These are phyloP conservation scores for Boletus rex-veris DNA, from an alignment of 768 basidiomycete genomes.

Conservation along the genomic window DNA sequence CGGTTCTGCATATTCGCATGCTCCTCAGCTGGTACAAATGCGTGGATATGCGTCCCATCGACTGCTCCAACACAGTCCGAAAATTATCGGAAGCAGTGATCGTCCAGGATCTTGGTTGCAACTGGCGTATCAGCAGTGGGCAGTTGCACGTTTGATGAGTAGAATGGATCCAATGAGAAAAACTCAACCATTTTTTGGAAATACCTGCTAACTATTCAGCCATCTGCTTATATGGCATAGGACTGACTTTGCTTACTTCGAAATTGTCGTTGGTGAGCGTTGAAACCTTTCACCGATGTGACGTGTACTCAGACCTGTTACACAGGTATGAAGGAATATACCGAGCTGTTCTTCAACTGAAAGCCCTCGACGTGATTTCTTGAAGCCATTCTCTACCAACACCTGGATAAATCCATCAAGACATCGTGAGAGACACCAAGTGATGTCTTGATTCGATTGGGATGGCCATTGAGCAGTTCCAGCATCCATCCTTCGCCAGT, in stretches of 20 bases:
- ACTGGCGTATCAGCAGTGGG: neutral
- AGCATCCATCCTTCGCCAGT: slow-evolving; percentile 1
- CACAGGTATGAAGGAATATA: slow-evolving; percentile 12
- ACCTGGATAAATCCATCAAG: neutral
- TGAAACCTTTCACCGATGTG: slow-evolving; percentile 7
- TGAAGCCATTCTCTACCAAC: neutral
- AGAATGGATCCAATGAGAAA: slow-evolving; percentile 2
- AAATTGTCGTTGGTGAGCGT: neutral
- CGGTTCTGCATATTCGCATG: slow-evolving; percentile 8
- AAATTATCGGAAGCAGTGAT: slow-evolving; percentile 3
- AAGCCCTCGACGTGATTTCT: neutral
- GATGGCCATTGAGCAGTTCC: slow-evolving; percentile 3
- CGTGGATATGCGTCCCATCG: neutral
- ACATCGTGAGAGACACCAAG: neutral
- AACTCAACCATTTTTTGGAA: slow-evolving; percentile 7
- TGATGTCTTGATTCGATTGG: neutral
- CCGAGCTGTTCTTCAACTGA: slow-evolving; percentile 6
- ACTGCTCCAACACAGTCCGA: slow-evolving; percentile 3
- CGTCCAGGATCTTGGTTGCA: neutral
- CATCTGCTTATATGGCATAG: neutral
- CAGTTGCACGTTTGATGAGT: neutral
- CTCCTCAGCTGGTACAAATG: neutral
- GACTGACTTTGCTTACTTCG: neutral
- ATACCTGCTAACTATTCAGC: slow-evolving; percentile 3
- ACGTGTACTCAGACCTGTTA: slow-evolving; percentile 1